A percentile compares a stretch with the other conserved stretches of the same genome.
Conservation (phyloP, 129 eudicot genomes). For the Escallonia herrerae region DNA sequence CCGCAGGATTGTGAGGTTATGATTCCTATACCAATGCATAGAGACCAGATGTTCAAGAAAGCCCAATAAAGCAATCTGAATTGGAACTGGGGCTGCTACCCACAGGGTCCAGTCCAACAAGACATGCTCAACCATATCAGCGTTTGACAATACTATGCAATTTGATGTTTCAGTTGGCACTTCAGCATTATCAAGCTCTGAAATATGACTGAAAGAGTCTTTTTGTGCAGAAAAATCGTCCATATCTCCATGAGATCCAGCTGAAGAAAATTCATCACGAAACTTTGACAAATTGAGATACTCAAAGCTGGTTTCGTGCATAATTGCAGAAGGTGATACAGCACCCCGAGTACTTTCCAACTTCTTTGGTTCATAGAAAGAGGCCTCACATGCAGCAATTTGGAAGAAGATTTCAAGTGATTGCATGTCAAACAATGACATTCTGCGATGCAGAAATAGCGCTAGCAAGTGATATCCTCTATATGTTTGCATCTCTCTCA, state of each 20-base stretch:
- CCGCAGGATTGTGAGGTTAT: conserved; percentile 85
- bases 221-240: conserved; percentile 79
- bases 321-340: conserved; percentile 35
- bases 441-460: conserved; percentile 69
- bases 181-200: conserved; percentile 67
- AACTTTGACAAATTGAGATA: conserved; percentile 64
- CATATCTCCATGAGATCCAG: conserved; percentile 80
- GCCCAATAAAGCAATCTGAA: conserved; percentile 78
- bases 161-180: conserved; percentile 74
- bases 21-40: conserved; percentile 92
- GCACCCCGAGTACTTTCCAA: conserved; percentile 28
- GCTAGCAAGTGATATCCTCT: conserved; percentile 91
- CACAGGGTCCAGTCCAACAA: conserved; percentile 97
- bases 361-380: conserved; percentile 78
- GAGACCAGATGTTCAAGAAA: conserved; percentile 92
- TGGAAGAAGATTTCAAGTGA: conserved; percentile 93
- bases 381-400: conserved; percentile 98
- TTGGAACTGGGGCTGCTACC: conserved; percentile 80
- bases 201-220: conserved; percentile 72
- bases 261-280: conserved; percentile 70
- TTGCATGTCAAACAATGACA: conserved; percentile 86
- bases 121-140: conserved; percentile 96
- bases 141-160: conserved; percentile 87
- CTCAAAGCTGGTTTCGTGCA: conserved; percentile 53
- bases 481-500: conserved; percentile 74